Evolutionary conservation across 768 basidiomycete species (phyloP), one percentile per base, ranked within the genome.

Genomic region (Leucocoprinus leucothites): DNA sequence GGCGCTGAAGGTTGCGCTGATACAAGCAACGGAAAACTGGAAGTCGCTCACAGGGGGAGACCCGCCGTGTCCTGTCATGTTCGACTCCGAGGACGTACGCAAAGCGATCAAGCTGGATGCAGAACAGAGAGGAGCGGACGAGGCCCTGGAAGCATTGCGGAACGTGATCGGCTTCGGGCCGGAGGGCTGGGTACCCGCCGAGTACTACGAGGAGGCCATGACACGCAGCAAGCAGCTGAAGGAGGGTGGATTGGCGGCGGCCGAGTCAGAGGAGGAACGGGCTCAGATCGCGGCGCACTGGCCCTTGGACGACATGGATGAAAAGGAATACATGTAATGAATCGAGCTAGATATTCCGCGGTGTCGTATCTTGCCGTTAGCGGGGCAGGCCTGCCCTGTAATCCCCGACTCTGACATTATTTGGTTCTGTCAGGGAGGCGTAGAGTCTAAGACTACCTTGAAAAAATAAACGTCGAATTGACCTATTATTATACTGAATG

Each of bases 221-320:
- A 65, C 64, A 31, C 58, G 50, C 62, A 14, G 24, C 53, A 61
- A 75, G 69, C 3, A 63, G 60, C 2, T 66, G 55, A 78, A 77
- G 73, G 48, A 67, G 69, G 53, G 54, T 16, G 58, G 24, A 51
- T 70, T 76, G 67, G 60, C 60, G 60, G 61, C 4, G 60, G 57
- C 60, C 48, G 51, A 57, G 59, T 58, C 65, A 59, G 73, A 52
- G 64, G 67, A 75, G 60, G 72, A 71, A 61, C 75, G 71, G 61
- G 76, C 57, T 28, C 50, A 70, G 68, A 61, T 72, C 47, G 54
- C 4, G 69, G 71, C 60, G 47, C 60, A 81, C 61, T 81, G 78
- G 79, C 65, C 63, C 60, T 78, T 63, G 54, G 74, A 79, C 63
- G 77, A 80, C 55, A 79, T 78, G 73, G 70, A 78, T 60, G 78